phyloP scores from a whole-genome alignment of 2,329 filamentous ascomycete genomes.

The Colletotrichum horii region DNA sequence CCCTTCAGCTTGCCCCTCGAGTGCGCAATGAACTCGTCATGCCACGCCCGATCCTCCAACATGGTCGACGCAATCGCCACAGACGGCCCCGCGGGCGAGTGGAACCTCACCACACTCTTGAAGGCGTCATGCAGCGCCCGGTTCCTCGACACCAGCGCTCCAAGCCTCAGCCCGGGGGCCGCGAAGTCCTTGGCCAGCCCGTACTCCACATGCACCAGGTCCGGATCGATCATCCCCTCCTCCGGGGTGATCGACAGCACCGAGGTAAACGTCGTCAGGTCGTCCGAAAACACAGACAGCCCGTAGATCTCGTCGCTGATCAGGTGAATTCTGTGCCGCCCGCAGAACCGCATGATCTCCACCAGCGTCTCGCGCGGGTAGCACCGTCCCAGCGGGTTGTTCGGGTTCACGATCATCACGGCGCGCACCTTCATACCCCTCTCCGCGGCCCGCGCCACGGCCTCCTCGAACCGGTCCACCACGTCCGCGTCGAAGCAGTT shows the following conservation, averaged over 20 bases:
- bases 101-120: conserved; percentile 47
- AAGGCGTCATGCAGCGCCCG: conserved; percentile 37
- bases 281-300: conserved; percentile 46
- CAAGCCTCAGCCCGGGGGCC: conserved; percentile 55
- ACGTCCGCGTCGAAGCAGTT: conserved; percentile 49
- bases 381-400: conserved; percentile 56
- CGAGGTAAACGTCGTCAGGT: conserved; percentile 48
- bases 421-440: conserved; percentile 45
- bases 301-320: conserved; percentile 66
- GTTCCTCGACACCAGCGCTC: conserved; percentile 48
- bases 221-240: conserved; percentile 47
- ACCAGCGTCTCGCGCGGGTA: conserved; percentile 48
- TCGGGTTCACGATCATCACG: conserved; percentile 57
- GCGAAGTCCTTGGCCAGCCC: conserved; percentile 56
- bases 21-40: conserved; percentile 44
- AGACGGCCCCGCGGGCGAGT: conserved; percentile 49
- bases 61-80: conserved; percentile 48
- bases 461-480: conserved; percentile 50
- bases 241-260: conserved; percentile 48
- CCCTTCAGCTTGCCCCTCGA: conserved; percentile 44
- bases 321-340: conserved; percentile 54
- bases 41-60: conserved; percentile 50
- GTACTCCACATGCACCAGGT: conserved; percentile 55
- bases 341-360: conserved; percentile 53
- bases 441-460: conserved; percentile 37